phyloP scores from a whole-genome alignment of 352 stramenopile genomes.

The Globisporangium spiculum region DNA sequence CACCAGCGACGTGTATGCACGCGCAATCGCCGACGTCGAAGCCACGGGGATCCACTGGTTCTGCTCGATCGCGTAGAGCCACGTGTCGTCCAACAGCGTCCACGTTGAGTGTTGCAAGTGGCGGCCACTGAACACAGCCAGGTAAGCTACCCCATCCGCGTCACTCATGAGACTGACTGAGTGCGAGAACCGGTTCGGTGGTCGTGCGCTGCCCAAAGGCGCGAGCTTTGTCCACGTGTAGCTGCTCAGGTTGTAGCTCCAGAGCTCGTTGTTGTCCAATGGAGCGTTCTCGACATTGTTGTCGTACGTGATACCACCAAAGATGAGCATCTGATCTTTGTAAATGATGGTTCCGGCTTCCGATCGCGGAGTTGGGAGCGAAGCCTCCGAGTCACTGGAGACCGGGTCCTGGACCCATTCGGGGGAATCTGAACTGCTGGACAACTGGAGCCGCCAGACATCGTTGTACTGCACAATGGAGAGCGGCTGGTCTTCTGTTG shows the following conservation, averaged over 20 bases:
- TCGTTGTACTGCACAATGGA: slow-evolving; percentile 51
- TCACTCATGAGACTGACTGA: slow-evolving; percentile 40
- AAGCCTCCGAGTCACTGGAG: slow-evolving; percentile 6
- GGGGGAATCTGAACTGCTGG: neutral
- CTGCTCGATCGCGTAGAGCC: slow-evolving; percentile 52
- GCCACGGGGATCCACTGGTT: slow-evolving; percentile 35
- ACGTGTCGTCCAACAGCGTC: slow-evolving; percentile 51
- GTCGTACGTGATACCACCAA: slow-evolving; percentile 70
- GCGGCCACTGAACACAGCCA: slow-evolving; percentile 60
- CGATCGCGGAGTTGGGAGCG: slow-evolving; percentile 33
- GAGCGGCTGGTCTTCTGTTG: slow-evolving; percentile 14
- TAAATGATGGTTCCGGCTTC: slow-evolving; percentile 51
- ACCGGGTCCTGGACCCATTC: slow-evolving; percentile 39
- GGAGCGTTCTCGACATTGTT: slow-evolving; percentile 30
- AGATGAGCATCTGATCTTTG: slow-evolving; percentile 55
- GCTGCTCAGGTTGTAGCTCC: slow-evolving; percentile 50
- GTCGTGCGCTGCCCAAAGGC: slow-evolving; percentile 17
- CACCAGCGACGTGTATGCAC: slow-evolving; percentile 69
- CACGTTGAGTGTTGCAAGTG: slow-evolving; percentile 44
- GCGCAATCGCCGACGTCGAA: slow-evolving; percentile 23
- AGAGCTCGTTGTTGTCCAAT: slow-evolving; percentile 57
- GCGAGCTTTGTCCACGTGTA: slow-evolving; percentile 42
- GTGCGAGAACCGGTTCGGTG: slow-evolving; percentile 61
- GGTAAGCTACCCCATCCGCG: slow-evolving; percentile 27
- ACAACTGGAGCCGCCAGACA: slow-evolving; percentile 45